A percentile compares a stretch with the other conserved stretches of the same genome.
phyloP scores from a whole-genome alignment of 345 rosid genomes.

The Erucastrum elatum region DNA sequence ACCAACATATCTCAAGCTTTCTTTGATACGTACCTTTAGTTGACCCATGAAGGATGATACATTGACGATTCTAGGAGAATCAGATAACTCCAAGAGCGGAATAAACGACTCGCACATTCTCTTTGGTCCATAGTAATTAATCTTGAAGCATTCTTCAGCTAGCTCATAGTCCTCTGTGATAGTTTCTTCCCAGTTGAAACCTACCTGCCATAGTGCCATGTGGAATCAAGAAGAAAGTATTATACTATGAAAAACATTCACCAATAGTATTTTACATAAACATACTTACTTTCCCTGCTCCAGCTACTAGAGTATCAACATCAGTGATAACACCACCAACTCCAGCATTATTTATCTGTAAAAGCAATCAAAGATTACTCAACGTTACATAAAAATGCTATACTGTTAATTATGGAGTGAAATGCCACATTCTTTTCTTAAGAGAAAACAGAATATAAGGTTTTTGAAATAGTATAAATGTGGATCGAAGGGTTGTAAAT shows the following conservation, averaged over 20 bases:
- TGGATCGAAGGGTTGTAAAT: too few species aligned
- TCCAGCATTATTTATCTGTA: constrained; percentile 60
- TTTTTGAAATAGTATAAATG: too few species aligned
- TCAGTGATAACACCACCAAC: constrained; percentile 37
- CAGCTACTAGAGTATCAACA: constrained; percentile 25
- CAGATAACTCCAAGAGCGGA: constrained; percentile 49
- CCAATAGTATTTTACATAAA: neutral
- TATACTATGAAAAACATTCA: neutral
- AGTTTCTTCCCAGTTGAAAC: constrained; percentile 38
- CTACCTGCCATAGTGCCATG: neutral
- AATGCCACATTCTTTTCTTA: too few species aligned
- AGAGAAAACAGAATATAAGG: too few species aligned
- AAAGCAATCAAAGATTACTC: neutral
- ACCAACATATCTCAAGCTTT: constrained; percentile 1
- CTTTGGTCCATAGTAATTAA: constrained; percentile 58
- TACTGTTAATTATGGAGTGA: neutral
- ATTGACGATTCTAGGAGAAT: constrained; percentile 52
- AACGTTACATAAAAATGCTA: neutral
- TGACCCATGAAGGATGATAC: constrained; percentile 47
- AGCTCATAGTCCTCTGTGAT: constrained; percentile 35
- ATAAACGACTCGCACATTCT: constrained; percentile 48
- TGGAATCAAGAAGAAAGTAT: neutral
- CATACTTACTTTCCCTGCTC: constrained; percentile 25
- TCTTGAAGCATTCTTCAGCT: constrained; percentile 44
- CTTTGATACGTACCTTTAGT: constrained; percentile 41